phyloP scores from a whole-genome alignment of 1,284 basidiomycete genomes.

The Paramarasmius palmivorus region DNA sequence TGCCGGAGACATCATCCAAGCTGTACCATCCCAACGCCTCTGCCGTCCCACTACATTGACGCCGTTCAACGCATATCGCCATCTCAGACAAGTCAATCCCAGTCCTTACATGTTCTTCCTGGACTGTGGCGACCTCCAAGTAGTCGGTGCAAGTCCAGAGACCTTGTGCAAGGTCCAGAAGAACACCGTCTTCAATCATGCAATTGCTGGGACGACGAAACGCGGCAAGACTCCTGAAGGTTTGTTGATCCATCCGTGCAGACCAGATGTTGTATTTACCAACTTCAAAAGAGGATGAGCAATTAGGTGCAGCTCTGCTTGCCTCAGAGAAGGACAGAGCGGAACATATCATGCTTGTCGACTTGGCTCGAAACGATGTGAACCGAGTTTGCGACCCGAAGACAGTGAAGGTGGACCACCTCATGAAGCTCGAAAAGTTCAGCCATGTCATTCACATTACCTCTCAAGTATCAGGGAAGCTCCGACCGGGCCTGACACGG shows the following conservation, averaged over 20 bases:
- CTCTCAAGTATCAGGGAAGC: conserved; percentile 87
- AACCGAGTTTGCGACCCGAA: conserved; percentile 95
- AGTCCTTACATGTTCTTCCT: conserved; percentile 99
- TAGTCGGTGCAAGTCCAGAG: conserved; percentile 97
- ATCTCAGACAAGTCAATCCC: conserved; percentile 92
- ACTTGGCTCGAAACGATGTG: conserved; percentile 98
- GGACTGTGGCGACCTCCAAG: conserved; percentile 89
- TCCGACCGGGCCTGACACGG: conserved; percentile 86
- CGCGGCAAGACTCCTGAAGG: conserved; percentile 86
- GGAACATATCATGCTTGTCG: conserved; percentile 99
- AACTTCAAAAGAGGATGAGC: conserved; percentile 75
- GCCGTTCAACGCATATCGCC: conserved; percentile 96
- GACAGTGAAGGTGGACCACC: conserved; percentile 94
- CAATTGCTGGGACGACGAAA: conserved; percentile 94
- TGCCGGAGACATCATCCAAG: conserved; percentile 98
- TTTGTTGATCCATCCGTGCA: conserved; percentile 34
- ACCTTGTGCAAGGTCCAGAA: conserved; percentile 95
- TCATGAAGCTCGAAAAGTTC: conserved; percentile 96
- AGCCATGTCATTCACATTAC: conserved; percentile 98
- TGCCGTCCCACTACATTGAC: conserved; percentile 85
- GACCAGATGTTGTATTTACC: neutral
- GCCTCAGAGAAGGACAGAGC: conserved; percentile 93
- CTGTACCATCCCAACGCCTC: conserved; percentile 93
- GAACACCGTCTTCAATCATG: conserved; percentile 95
- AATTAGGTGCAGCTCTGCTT: conserved; percentile 73